Base-by-base conservation (phyloP, 1,284 basidiomycete genomes). In the Ustilago trichophora region DNA sequence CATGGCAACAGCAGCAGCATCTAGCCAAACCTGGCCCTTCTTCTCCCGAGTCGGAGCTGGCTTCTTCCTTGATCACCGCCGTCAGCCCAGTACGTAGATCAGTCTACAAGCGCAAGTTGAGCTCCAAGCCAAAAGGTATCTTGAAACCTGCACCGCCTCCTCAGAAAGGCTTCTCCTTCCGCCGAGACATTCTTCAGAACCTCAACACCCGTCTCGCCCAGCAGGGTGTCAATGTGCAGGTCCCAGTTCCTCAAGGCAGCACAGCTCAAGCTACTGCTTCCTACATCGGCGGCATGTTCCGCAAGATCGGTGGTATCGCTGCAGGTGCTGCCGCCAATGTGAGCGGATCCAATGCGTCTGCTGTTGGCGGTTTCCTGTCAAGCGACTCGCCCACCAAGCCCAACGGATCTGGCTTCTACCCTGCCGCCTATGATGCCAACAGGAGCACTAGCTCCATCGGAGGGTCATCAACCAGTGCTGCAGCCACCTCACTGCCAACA, bases 171-270 rank as follows among this genome's bases (percentile, higher is more conserved):
- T 78, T 78, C 40, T 76, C 72, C 38, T 69, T 73, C 51, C 75
- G 76, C 18, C 46, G 74, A 37, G 77, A 78, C 37, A 71, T 78
- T 19, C 54, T 79, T 8, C 73, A 78, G 37, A 68, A 53, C 43
- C 60, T 80, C 50, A 80, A 80, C 44, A 68, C 69, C 24, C 64
- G 76, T 22, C 70, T 80, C 10, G 77, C 78, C 7, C 77, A 78
- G 46, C 73, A 77, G 26, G 78, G 78, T n/a, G 71, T 80, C 25
- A 72, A 75, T 38, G 64, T 80, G 6, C 72, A 77, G 34, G 73
- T 80, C 0, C 77, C 78, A 5, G 47, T 78, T 13, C 73, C 73
- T 2, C 67, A 71, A 37, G 55, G 52, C 4, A 51, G 63, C 32
- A 68, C 73, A 15, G 73, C 67, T 2, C 59, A 64, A 27, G 71